Evolutionary conservation across 306 rosid genomes (phyloP).

Genomic region (Quillaja saponaria): DNA sequence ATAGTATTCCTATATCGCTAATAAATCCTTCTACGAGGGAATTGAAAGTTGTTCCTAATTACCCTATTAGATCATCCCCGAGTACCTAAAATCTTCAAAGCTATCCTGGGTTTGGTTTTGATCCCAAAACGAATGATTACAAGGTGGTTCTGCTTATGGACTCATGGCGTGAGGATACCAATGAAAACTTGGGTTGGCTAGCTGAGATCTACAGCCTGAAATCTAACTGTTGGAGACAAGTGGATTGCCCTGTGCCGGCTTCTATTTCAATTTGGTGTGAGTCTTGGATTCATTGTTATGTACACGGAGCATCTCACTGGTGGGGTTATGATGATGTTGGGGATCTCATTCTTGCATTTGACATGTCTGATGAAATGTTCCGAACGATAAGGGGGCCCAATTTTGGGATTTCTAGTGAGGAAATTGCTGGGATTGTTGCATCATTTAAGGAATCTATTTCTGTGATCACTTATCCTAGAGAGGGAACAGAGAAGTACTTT

Average conservation of each 20-base stretch:
- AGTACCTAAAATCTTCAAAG: not conserved
- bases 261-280: not conserved
- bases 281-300: not conserved
- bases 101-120: constrained; percentile 7
- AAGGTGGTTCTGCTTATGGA: not conserved
- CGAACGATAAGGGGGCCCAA: not conserved
- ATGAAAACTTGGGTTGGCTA: not conserved
- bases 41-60: not conserved
- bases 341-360: not conserved
- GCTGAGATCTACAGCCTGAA: not conserved
- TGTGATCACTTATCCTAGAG: not conserved
- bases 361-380: constrained; percentile 5
- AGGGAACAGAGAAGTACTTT: not conserved
- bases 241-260: not conserved
- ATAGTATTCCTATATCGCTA: not conserved
- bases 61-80: not conserved
- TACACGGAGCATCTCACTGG: constrained; percentile 12
- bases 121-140: constrained; percentile 4
- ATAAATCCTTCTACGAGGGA: constrained; percentile 16
- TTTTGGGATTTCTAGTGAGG: not conserved
- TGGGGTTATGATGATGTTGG: constrained; percentile 9
- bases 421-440: not conserved
- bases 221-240: constrained; percentile 8
- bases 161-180: not conserved
- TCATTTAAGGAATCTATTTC: not conserved